Conservation (phyloP, 805 yeast genomes). For the Metschnikowia matae region DNA sequence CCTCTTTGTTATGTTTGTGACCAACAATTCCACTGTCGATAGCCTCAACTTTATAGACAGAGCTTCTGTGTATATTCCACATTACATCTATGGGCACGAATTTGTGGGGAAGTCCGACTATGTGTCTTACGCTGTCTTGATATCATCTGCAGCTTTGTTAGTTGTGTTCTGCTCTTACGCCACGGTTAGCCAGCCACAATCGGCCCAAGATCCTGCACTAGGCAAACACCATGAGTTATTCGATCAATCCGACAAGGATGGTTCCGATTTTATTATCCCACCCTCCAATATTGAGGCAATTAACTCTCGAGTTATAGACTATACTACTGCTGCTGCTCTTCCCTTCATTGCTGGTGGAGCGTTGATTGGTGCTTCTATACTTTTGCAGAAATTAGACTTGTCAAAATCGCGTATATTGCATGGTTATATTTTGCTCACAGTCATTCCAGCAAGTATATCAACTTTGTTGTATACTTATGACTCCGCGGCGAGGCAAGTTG, state of each 20-base stretch:
- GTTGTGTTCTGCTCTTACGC: constrained; percentile 19
- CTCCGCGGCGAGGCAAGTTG: constrained; percentile 22
- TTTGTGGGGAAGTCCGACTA: neutral
- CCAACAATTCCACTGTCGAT: constrained; percentile 4
- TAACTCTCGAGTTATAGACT: constrained; percentile 7
- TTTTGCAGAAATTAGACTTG: constrained; percentile 28
- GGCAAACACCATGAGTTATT: constrained; percentile 13
- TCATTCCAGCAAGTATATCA: constrained; percentile 19
- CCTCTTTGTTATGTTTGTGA: neutral
- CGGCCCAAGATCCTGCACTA: constrained; percentile 21
- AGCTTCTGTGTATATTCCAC: constrained; percentile 4
- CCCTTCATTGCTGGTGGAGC: constrained; percentile 43
- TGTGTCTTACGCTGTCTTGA: neutral
- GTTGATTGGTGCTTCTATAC: constrained; percentile 37
- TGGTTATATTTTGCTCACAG: constrained; percentile 30
- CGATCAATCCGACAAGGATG: constrained; percentile 26
- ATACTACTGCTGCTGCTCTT: constrained; percentile 32
- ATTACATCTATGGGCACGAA: neutral
- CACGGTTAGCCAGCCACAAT: constrained; percentile 22
- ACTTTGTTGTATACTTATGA: constrained; percentile 26
- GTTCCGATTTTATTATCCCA: constrained; percentile 10
- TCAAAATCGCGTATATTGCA: constrained; percentile 30
- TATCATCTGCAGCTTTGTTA: constrained; percentile 25
- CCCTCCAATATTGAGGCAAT: constrained; percentile 8
- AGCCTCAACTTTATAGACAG: constrained; percentile 1